A percentile compares a stretch with the other conserved stretches of the same genome.
Conservation (phyloP, 2,329 filamentous ascomycete genomes). For the Xylariaceae sp. region DNA sequence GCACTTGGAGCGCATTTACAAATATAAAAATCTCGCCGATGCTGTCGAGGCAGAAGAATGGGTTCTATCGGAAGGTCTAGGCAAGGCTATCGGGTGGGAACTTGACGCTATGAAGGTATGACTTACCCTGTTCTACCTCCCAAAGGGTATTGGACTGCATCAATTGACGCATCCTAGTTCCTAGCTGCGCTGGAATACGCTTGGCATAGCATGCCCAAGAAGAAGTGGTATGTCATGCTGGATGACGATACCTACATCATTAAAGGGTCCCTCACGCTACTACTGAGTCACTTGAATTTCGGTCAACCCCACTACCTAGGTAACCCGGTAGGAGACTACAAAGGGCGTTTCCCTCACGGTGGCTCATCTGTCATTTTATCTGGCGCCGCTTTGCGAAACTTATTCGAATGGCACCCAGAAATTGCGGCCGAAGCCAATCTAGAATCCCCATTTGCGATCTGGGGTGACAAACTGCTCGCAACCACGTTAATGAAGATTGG, state of each 20-base stretch:
- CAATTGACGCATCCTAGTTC: conserved; percentile 49
- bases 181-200: conserved; percentile 61
- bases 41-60: conserved; percentile 44
- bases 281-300: conserved; percentile 58
- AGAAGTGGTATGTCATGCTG: conserved; percentile 65
- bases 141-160: not conserved
- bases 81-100: conserved; percentile 44
- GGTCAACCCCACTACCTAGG: conserved; percentile 58
- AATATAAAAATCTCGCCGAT: conserved; percentile 42
- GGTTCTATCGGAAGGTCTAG: conserved; percentile 42
- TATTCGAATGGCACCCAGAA: conserved; percentile 51
- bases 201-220: conserved; percentile 56
- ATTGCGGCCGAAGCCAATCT: conserved; percentile 53
- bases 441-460: conserved; percentile 58
- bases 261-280: conserved; percentile 53
- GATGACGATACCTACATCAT: conserved; percentile 66
- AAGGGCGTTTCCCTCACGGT: conserved; percentile 62
- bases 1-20: conserved; percentile 41
- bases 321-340: conserved; percentile 64
- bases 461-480: conserved; percentile 61
- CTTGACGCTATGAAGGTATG: conserved; percentile 47
- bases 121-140: not conserved
- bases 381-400: conserved; percentile 53
- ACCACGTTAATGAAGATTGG: conserved; percentile 60
- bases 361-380: conserved; percentile 62